Percentiles rank a stretch among this genome's conserved stretches.
Evolutionary conservation across 2,329 filamentous ascomycete genomes (phyloP).

Genomic region (Alternaria consortialis): DNA sequence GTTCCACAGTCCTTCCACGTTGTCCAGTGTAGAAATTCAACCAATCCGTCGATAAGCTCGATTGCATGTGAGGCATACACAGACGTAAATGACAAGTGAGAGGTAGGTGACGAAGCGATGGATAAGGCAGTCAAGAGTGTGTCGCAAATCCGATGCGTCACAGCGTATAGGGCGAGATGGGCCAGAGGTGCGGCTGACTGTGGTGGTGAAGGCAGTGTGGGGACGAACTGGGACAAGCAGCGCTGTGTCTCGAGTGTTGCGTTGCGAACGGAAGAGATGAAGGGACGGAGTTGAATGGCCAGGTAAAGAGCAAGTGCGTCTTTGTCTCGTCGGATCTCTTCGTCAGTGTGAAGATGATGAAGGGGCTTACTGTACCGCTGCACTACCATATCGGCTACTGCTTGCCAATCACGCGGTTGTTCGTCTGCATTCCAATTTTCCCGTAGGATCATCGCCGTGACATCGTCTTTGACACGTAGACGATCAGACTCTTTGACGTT

Average conservation of each 20-base stretch:
- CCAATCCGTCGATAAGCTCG: conserved; percentile 52
- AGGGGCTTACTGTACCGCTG: conserved; percentile 68
- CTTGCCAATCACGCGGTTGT: conserved; percentile 68
- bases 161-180: conserved; percentile 39
- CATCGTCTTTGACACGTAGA: conserved; percentile 52
- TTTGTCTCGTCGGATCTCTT: conserved; percentile 26
- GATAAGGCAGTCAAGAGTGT: conserved; percentile 40
- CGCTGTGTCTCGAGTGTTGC: conserved; percentile 54
- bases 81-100: conserved; percentile 9
- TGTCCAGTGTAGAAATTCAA: conserved; percentile 65
- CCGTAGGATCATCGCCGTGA: conserved; percentile 56
- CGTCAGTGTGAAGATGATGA: conserved; percentile 38
- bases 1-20: conserved; percentile 66
- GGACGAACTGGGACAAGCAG: conserved; percentile 59
- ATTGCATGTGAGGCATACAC: conserved; percentile 33
- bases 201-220: conserved; percentile 25
- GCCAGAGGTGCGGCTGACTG: conserved; percentile 32
- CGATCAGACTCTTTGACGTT: conserved; percentile 47
- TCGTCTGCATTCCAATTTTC: conserved; percentile 22
- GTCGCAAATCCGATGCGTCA: conserved; percentile 47
- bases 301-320: conserved; percentile 39
- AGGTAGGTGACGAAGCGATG: conserved; percentile 17
- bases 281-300: conserved; percentile 45
- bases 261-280: conserved; percentile 49
- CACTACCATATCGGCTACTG: conserved; percentile 71